Percentiles rank a stretch among this genome's conserved stretches.
phyloP scores from a whole-genome alignment of 768 basidiomycete genomes.

The Boletus rubropictus region DNA sequence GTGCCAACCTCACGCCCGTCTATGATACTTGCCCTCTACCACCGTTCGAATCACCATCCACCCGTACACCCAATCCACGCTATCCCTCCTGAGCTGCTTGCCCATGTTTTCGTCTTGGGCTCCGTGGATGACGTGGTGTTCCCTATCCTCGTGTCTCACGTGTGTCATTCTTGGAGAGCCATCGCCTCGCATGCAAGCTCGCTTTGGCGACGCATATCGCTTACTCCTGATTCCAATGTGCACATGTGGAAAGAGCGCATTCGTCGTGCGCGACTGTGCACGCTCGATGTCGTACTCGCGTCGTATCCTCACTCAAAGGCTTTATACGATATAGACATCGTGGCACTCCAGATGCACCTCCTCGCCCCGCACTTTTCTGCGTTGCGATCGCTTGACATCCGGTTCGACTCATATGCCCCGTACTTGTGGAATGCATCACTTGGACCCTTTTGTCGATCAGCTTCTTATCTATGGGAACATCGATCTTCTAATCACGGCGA shows the following conservation, averaged over 20 bases:
- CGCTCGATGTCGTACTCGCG: slow-evolving; percentile 55
- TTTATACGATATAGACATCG: slow-evolving; percentile 33
- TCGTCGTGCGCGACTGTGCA: slow-evolving; percentile 51
- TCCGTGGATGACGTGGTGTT: slow-evolving; percentile 51
- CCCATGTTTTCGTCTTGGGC: slow-evolving; percentile 58
- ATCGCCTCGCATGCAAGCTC: slow-evolving; percentile 54
- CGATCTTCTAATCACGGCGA: slow-evolving; percentile 10
- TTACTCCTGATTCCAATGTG: slow-evolving; percentile 38
- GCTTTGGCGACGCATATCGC: slow-evolving; percentile 58
- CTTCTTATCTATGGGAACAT: slow-evolving; percentile 22
- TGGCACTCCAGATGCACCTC: slow-evolving; percentile 59
- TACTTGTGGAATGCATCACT: slow-evolving; percentile 67
- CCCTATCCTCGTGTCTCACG: slow-evolving; percentile 60
- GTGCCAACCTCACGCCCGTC: slow-evolving; percentile 22
- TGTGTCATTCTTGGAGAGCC: slow-evolving; percentile 60
- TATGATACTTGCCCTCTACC: slow-evolving; percentile 25
- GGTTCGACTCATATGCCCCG: slow-evolving; percentile 50
- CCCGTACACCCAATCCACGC: slow-evolving; percentile 46
- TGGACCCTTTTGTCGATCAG: slow-evolving; percentile 43
- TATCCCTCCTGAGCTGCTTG: slow-evolving; percentile 60
- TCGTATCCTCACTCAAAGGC: slow-evolving; percentile 26
- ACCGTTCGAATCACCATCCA: slow-evolving; percentile 15
- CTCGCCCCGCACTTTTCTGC: slow-evolving; percentile 43
- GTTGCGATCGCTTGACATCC: slow-evolving; percentile 59
- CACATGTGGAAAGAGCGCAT: slow-evolving; percentile 62